Percentiles rank a stretch among this genome's conserved stretches.
Conservation (phyloP, 345 rosid genomes). For the Populus nigra region DNA sequence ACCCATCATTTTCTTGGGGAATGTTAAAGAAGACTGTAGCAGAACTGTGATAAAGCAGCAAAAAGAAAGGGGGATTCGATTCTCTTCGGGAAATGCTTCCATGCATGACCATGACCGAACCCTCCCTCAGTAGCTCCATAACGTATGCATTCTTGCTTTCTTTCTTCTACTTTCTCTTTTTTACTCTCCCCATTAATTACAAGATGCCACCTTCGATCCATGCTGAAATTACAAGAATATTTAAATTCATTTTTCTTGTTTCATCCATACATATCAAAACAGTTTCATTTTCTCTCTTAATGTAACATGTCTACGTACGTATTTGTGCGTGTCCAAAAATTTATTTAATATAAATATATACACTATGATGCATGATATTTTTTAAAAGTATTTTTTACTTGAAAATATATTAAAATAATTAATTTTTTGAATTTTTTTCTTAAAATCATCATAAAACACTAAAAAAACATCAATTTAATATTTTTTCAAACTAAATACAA, state of each 20-base stretch:
- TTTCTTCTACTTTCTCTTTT: conserved; percentile 12
- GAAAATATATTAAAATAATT: too few species aligned
- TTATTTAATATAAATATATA: too few species aligned
- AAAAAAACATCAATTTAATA: too few species aligned
- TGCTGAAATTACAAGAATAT: not conserved
- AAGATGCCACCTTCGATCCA: not conserved
- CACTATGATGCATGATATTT: too few species aligned
- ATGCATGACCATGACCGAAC: conserved; percentile 41
- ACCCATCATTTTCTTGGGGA: conserved; percentile 61
- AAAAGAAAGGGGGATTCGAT: conserved; percentile 49
- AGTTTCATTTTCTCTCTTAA: too few species aligned
- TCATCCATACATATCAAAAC: too few species aligned
- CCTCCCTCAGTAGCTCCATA: not conserved
- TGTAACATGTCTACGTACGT: too few species aligned
- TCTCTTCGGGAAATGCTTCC: conserved; percentile 64
- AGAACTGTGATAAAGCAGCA: conserved; percentile 54
- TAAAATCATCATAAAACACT: too few species aligned
- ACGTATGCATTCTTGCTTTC: not conserved
- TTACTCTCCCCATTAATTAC: not conserved
- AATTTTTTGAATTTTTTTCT: too few species aligned
- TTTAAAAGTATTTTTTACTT: too few species aligned
- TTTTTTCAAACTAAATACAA: too few species aligned
- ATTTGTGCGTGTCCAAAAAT: too few species aligned
- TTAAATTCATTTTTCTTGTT: not conserved
- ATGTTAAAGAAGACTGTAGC: conserved; percentile 66